A percentile compares a stretch with the other conserved stretches of the same genome.
These are phyloP conservation scores for Solanum corneliomulleri DNA, from an alignment of 257 asterid genomes.

Conservation along the genomic window DNA sequence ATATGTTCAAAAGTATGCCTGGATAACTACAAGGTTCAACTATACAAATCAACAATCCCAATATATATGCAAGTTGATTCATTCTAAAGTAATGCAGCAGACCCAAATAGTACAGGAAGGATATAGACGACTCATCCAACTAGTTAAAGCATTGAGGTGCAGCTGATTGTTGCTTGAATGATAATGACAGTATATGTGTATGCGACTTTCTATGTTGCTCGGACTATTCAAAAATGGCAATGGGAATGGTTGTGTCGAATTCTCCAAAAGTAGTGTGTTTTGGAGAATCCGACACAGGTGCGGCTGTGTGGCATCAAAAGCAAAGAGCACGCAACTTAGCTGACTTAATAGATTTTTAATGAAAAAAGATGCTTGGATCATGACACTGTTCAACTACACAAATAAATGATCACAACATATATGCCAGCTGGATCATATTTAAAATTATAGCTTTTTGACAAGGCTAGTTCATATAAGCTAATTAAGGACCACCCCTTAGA, in stretches of 20 bases:
- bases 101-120: not conserved
- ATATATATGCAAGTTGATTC: not conserved
- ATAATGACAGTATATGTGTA: not conserved
- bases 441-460: not conserved
- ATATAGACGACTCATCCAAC: not conserved
- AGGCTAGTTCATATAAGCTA: not conserved
- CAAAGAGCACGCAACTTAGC: not conserved
- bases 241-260: not conserved
- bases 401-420: not conserved
- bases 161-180: not conserved
- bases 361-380: not conserved
- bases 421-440: not conserved
- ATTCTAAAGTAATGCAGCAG: not conserved
- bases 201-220: not conserved
- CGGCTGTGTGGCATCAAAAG: not conserved
- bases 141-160: not conserved
- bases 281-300: not conserved
- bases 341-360: not conserved
- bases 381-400: too few relatives aligned
- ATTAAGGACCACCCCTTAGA: not conserved
- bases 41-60: not conserved
- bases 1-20: not conserved
- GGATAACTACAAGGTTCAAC: not conserved
- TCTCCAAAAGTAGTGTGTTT: not conserved
- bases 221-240: not conserved